phyloP scores from a whole-genome alignment of 768 basidiomycete genomes.

The Lyophyllum shimeji region DNA sequence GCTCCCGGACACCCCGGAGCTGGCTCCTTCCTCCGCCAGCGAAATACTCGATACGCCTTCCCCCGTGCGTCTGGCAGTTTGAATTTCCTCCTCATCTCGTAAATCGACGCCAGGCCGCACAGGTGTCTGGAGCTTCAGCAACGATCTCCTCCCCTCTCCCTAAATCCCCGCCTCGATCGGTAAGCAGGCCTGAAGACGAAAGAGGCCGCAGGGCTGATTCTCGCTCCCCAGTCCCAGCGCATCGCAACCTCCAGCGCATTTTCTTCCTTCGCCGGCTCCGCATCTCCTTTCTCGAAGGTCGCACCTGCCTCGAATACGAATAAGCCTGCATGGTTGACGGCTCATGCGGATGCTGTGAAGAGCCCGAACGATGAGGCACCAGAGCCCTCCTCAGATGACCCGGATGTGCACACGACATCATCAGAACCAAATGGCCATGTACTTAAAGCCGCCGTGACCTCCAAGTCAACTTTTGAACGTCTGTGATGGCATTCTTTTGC shows the following conservation, averaged over 20 bases:
- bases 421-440: constrained; percentile 8
- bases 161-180: constrained; percentile 13
- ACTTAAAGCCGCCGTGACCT: constrained; percentile 13
- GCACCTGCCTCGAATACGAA: constrained; percentile 14
- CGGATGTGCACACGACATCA: neutral
- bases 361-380: constrained; percentile 2
- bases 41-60: constrained; percentile 7
- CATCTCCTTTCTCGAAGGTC: constrained; percentile 32
- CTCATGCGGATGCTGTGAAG: neutral
- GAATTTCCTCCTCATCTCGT: neutral
- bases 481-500: neutral
- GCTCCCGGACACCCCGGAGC: constrained; percentile 10
- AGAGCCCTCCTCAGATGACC: neutral
- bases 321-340: constrained; percentile 21
- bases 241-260: constrained; percentile 29
- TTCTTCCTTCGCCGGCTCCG: constrained; percentile 35
- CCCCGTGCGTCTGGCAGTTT: constrained; percentile 4
- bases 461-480: constrained; percentile 17
- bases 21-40: neutral
- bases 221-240: constrained; percentile 2
- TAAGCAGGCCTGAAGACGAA: neutral
- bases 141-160: constrained; percentile 15
- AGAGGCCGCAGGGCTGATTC: neutral
- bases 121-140: constrained; percentile 17
- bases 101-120: neutral